Conservation (phyloP, 441 rosid species). For the Isatis lusitanica region DNA sequence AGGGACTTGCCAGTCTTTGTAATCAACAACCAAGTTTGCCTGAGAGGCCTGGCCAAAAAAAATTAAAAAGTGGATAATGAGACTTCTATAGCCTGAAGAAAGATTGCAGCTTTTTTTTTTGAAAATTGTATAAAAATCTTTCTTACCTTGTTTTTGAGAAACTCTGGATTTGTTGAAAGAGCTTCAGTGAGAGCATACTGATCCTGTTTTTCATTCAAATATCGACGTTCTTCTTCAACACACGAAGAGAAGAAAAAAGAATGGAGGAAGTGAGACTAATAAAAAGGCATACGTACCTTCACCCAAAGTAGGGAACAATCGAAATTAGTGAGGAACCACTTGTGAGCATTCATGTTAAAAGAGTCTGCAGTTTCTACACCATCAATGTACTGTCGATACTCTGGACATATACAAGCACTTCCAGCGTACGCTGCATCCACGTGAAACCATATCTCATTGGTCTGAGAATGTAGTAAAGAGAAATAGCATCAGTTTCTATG, state of each 20-base stretch:
- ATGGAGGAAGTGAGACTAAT: neutral
- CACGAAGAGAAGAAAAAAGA: neutral
- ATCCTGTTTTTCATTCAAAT: slow-evolving; percentile 50
- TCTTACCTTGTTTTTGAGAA: slow-evolving; percentile 44
- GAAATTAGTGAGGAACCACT: slow-evolving; percentile 85
- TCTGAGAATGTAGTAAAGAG: slow-evolving; percentile 38
- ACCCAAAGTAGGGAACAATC: slow-evolving; percentile 91
- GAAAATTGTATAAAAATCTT: neutral
- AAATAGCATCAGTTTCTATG: neutral
- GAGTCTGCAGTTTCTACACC: slow-evolving; percentile 92
- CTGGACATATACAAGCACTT: slow-evolving; percentile 92
- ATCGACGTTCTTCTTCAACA: neutral
- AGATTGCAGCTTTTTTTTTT: neutral
- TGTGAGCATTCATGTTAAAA: slow-evolving; percentile 89
- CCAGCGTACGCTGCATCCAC: slow-evolving; percentile 95
- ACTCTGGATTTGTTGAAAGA: slow-evolving; percentile 69
- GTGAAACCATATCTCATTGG: slow-evolving; percentile 75
- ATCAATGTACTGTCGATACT: slow-evolving; percentile 64
- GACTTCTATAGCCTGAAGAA: neutral
- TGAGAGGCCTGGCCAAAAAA: slow-evolving; percentile 58
- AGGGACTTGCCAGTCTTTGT: slow-evolving; percentile 96
- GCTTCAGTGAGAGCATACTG: slow-evolving; percentile 67
- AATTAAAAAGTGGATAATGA: neutral
- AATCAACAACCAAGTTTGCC: slow-evolving; percentile 81
- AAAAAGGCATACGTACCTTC: slow-evolving; percentile 49